Evolutionary conservation across 2,329 filamentous ascomycete genomes (phyloP), one percentile per base, ranked within the genome.

Genomic region (Didymella arachidicola): DNA sequence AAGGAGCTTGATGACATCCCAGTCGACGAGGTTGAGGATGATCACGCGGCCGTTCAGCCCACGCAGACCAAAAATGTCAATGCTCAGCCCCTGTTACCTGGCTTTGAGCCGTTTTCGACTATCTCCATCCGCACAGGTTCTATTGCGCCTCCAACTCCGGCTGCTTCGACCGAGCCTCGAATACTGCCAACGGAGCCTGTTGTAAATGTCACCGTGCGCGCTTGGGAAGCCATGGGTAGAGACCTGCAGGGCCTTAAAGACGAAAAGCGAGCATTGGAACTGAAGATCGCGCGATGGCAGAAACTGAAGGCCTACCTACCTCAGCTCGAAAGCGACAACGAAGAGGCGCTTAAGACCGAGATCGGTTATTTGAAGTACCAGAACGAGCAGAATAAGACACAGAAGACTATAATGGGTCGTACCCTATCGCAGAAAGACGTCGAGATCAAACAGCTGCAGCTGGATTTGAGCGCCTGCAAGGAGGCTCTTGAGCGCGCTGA

Each of bases 361-460:
- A 32, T 69, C 2, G 64, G 62, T 7, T 46, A 57, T n/a, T 53
- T 70, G 2, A 53, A 43, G 2, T 67, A 60, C 36, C 68, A 68
- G 19, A 60, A 68, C 8, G 60, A 67, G 12, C 26, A 32, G 18
- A 69, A 65, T 46, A 65, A 61, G 36, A 57, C 57, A 0, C 61
- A 66, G 18, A 69, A 62, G 30, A 59, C 64, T 12, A 50, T 47
- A 0, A 69, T 72, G 68, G 59, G 55, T 38, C 61, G 62, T 1
- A 38, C 60, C 3, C n/a, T 72, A 7, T 51, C 53, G 5, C 49
- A 65, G 27, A 66, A 66, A 18, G 65, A 69, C 4, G 46, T 54
- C 0, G 44, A 61, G 39, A 60, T 68, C 26, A 61, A 66, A 51
- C 56, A 57, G 7, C 53, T 68, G 36, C 55, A 69, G 25, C 39